A percentile compares a stretch with the other conserved stretches of the same genome.
phyloP scores from a whole-genome alignment of 2,329 filamentous ascomycete genomes.

The Cladorrhinum sp. region DNA sequence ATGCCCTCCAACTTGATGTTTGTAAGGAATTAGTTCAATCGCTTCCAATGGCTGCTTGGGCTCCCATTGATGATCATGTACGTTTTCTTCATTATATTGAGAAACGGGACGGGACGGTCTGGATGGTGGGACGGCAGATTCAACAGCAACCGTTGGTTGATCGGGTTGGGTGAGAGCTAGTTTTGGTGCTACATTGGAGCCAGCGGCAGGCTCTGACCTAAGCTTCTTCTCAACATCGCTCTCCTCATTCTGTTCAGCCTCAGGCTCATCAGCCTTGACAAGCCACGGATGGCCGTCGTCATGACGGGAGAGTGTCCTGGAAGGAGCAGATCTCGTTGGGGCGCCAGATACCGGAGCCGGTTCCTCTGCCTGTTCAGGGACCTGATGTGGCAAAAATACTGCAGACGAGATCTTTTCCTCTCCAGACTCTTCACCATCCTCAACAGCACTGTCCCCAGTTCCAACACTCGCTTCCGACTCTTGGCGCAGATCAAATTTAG shows the following conservation, averaged over 20 bases:
- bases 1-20: conserved; percentile 95
- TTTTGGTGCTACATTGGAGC: conserved; percentile 26
- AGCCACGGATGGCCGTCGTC: conserved; percentile 52
- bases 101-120: conserved; percentile 39
- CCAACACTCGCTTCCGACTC: conserved; percentile 41
- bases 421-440: conserved; percentile 62
- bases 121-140: conserved; percentile 33
- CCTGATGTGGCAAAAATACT: conserved; percentile 75
- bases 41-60: conserved; percentile 70
- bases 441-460: conserved; percentile 37
- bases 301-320: conserved; percentile 25
- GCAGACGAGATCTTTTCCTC: conserved; percentile 87
- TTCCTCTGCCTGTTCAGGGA: conserved; percentile 41
- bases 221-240: conserved; percentile 30
- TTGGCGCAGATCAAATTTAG: conserved; percentile 29
- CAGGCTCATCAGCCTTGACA: conserved; percentile 55
- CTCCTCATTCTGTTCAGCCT: conserved; percentile 34
- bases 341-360: conserved; percentile 19
- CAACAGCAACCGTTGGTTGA: conserved; percentile 42
- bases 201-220: conserved; percentile 25
- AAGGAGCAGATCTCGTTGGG: conserved; percentile 18
- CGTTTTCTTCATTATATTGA: conserved; percentile 46
- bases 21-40: conserved; percentile 94
- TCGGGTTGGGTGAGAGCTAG: conserved; percentile 31
- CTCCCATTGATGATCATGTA: conserved; percentile 50